Evolutionary conservation across 148 eudicot species (phyloP).

Genomic region (Tetragonia tetragonoides): DNA sequence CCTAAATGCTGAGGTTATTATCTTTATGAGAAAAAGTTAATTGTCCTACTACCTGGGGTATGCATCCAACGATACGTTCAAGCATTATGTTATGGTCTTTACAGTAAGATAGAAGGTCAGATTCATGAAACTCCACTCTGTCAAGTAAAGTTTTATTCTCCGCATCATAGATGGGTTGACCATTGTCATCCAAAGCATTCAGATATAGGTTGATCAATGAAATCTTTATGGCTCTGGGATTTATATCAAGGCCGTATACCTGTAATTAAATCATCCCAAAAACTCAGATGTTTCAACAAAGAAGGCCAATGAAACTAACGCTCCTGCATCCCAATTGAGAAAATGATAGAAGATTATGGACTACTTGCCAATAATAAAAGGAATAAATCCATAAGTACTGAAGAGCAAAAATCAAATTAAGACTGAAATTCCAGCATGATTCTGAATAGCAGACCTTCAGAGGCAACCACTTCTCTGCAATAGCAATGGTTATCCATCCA

Average conservation of each 20-base stretch:
- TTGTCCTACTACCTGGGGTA: constrained; percentile 69
- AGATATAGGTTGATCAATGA: constrained; percentile 95
- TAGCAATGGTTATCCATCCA: constrained; percentile 97
- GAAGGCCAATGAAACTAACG: background rate
- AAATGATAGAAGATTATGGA: background rate
- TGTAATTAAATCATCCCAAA: constrained; percentile 27
- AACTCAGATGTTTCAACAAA: background rate
- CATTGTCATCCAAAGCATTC: constrained; percentile 91
- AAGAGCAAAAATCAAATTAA: background rate
- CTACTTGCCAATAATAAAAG: background rate
- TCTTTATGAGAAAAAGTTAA: background rate
- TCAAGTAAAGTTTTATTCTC: constrained; percentile 91
- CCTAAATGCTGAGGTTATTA: background rate
- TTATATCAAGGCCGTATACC: constrained; percentile 98
- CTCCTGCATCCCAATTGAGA: background rate
- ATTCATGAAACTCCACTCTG: constrained; percentile 90
- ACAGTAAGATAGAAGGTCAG: constrained; percentile 87
- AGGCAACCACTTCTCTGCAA: constrained; percentile 96
- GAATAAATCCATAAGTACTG: background rate
- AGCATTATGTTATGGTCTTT: constrained; percentile 78
- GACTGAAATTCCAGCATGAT: background rate
- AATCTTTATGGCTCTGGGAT: constrained; percentile 92
- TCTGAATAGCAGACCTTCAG: constrained; percentile 51
- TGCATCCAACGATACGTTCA: constrained; percentile 98
- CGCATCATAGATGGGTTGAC: constrained; percentile 75